Evolutionary conservation across 495 filamentous ascomycete species (phyloP), one percentile per base, ranked within the genome.

Genomic region (Penicillium taxi): DNA sequence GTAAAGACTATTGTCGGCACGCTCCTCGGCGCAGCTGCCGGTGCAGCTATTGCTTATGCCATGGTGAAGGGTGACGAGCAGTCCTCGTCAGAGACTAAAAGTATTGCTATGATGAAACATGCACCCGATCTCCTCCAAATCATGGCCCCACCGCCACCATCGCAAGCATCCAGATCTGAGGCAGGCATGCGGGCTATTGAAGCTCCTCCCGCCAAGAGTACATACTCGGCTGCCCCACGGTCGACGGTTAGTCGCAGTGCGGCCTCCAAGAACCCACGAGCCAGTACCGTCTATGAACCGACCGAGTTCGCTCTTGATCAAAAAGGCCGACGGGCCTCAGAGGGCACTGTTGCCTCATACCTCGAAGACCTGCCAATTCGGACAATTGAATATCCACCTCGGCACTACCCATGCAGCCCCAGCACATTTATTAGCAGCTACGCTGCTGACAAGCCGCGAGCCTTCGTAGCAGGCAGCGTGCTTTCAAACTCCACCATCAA

Each of bases 1-100:
- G 64, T 65, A 15, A 69, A 69, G 43, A 78, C 78, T 2, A 62
- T 93, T 17, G 67, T 91, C 6, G 85, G 84, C 7, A 82, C 81
- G 3, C 71, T 88, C 30, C 74, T 86, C 5, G 86, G 83, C 15
- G 86, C 80, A 12, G 83, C 82, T 6, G 75, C 82, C 2, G 86
- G 82, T 32, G 82, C 81, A 9, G 81, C 79, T 0, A 53, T 87
- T 24, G 80, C 82, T 1, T 90, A 89, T 54, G 77, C 80, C 23
- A 79, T 84, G 64, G 64, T 71, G 38, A 77, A 69, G 44, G 58
- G 68, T 18, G 81, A 52, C 47, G 70, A 42, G 3, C 51, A 55
- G 13, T 53, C 45, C 5, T 32, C 43, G 15, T 42, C 50, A 12
- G 47, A 50, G 9, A 24, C 32, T 8, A 45, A 49, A 14, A 40